Evolutionary conservation across 495 filamentous ascomycete genomes (phyloP), one percentile per base, ranked within the genome.

Genomic region (Trichoderma reesei): DNA sequence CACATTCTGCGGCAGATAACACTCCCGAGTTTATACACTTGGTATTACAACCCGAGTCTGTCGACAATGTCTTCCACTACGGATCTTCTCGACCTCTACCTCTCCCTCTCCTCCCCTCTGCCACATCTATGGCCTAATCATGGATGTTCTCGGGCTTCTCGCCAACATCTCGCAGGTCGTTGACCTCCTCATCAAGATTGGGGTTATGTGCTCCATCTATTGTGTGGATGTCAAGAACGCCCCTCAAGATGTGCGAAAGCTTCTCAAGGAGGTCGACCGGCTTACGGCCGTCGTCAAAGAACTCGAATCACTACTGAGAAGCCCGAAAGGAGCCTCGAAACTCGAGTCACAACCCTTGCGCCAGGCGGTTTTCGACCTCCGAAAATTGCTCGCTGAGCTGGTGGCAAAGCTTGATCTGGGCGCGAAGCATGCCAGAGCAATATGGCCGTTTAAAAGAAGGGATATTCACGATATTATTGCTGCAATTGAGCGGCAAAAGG

Each of bases 191-290:
- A 10, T 56, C 51, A 56, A 56, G 26, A 56, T 56, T 10, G 51
- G 51, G 9, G 51, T 56, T 26, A 56, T 56, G 51, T 56, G 51
- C 26, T 56, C 51, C 20, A 56, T 56, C 3, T 56, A 56, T 10
- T 56, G 51, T n/a, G 20, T 36, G 9, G 51, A 56, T 2, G 31
- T 56, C 1, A 56, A 56, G 34, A 56, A 34, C 8, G 51, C 51
- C 9, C 51, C 51, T 14, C 20, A 56, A 34, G 51, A 56, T 33
- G 51, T 56, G 20, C 51, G 51, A 33, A 31, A 33, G 7, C 51
- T 56, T 4, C 6, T 56, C 3, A 56, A 33, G 3, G 51, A 56
- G 51, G 51, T 56, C 5, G 51, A 56, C 18, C 51, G 51, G 9
- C 51, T 56, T 5, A 56, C 51, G 34, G 51, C 18, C 1, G 51